These are phyloP conservation scores for Artomyces pyxidatus DNA, from an alignment of 768 basidiomycete species.

Conservation along the genomic window DNA sequence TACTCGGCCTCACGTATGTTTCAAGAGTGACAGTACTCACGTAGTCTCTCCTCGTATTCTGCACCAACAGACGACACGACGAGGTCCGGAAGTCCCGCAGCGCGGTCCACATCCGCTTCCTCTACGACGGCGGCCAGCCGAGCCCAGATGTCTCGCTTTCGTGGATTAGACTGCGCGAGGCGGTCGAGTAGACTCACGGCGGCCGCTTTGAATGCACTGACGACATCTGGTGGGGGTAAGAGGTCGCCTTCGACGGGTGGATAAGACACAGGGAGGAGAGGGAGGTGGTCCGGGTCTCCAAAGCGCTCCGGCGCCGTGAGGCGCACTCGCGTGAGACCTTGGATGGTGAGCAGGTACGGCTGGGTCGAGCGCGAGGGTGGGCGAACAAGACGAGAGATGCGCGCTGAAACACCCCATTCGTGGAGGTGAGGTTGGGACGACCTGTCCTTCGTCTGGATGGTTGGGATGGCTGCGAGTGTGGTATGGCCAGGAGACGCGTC, in stretches of 20 bases:
- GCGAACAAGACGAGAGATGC: slow-evolving; percentile 60
- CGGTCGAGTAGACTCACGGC: slow-evolving; percentile 62
- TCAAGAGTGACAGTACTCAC: too few species aligned
- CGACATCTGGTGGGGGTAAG: slow-evolving; percentile 42
- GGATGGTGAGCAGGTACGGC: slow-evolving; percentile 62
- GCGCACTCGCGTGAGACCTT: slow-evolving; percentile 61
- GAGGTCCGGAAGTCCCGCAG: background rate
- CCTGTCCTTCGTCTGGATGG: slow-evolving; percentile 25
- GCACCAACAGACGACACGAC: background rate
- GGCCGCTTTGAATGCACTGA: slow-evolving; percentile 62
- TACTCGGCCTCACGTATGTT: too few species aligned
- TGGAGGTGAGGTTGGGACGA: too few species aligned
- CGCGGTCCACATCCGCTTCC: slow-evolving; percentile 32
- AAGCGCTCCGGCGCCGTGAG: slow-evolving; percentile 38
- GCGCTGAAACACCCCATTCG: slow-evolving; percentile 63
- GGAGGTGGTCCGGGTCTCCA: slow-evolving; percentile 31
- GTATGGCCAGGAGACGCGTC: slow-evolving; percentile 65
- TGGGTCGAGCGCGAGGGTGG: slow-evolving; percentile 49
- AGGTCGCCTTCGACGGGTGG: slow-evolving; percentile 28
- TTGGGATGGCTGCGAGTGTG: slow-evolving; percentile 59
- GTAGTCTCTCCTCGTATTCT: background rate
- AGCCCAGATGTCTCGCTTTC: slow-evolving; percentile 54
- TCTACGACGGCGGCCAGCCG: slow-evolving; percentile 69
- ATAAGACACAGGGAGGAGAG: slow-evolving; percentile 19
- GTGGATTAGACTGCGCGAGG: slow-evolving; percentile 35